phyloP scores from a whole-genome alignment of 2,329 filamentous ascomycete genomes.

The Fusarium buharicum region DNA sequence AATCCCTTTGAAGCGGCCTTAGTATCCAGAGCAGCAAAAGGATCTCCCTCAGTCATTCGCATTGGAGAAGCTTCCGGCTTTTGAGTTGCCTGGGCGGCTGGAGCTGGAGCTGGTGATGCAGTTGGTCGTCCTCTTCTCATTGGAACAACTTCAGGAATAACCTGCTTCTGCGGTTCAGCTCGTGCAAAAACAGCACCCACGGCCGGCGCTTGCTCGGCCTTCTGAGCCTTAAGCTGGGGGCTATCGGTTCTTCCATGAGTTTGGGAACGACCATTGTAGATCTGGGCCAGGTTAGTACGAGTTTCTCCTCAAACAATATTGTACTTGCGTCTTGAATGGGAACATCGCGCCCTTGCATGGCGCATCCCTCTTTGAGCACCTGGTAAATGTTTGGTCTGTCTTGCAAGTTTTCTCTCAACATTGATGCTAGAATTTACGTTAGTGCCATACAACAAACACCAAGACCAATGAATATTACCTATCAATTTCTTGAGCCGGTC shows the following conservation, averaged over 20 bases:
- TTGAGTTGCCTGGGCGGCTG: conserved; percentile 49
- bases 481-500: conserved; percentile 90
- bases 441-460: conserved; percentile 22
- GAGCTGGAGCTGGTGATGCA: conserved; percentile 49
- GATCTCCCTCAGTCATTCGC: conserved; percentile 74
- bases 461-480: conserved; percentile 60
- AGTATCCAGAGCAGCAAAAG: conserved; percentile 89
- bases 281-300: conserved; percentile 59
- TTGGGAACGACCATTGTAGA: conserved; percentile 73
- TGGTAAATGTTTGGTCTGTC: conserved; percentile 92
- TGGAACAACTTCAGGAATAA: conserved; percentile 88
- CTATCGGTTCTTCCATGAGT: conserved; percentile 67
- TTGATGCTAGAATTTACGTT: conserved; percentile 71
- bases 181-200: conserved; percentile 86
- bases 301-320: not conserved
- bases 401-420: conserved; percentile 86
- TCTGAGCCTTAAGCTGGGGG: conserved; percentile 64
- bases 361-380: conserved; percentile 85
- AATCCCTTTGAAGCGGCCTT: conserved; percentile 60
- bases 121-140: conserved; percentile 85
- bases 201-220: conserved; percentile 65
- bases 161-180: conserved; percentile 74
- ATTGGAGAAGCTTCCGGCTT: conserved; percentile 72
- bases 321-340: conserved; percentile 88
- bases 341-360: conserved; percentile 86